phyloP scores from a whole-genome alignment of 2,329 filamentous ascomycete genomes.

The Torrubiella hemipterigena region DNA sequence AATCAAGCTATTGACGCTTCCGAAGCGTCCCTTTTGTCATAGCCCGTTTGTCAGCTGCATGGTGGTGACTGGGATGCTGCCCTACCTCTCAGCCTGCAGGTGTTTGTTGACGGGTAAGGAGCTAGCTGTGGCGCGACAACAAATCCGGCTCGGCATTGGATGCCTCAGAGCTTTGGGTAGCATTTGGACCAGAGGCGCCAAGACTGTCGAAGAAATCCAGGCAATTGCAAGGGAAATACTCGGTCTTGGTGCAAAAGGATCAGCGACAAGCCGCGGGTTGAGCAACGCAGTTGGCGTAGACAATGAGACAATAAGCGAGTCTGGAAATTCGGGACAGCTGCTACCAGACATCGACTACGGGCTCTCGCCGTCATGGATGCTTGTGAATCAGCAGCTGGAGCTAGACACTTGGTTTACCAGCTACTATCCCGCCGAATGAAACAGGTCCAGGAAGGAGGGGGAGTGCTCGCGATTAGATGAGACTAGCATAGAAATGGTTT shows the following conservation, averaged over 20 bases:
- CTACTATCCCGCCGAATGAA: no score
- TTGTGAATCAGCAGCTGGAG: no score
- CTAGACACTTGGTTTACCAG: no score
- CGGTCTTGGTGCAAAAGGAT: neutral
- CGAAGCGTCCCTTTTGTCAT: slow-evolving; percentile 19
- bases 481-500: no score
- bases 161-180: neutral
- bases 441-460: no score
- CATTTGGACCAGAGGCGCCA: neutral
- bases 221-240: neutral
- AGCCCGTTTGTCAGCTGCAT: slow-evolving; percentile 28
- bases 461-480: no score
- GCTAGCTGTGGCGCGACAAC: neutral
- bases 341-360: no score
- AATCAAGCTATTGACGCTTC: slow-evolving; percentile 23
- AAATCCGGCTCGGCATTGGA: neutral
- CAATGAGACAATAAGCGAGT: no score
- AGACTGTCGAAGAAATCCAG: neutral
- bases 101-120: neutral
- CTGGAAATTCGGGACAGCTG: no score
- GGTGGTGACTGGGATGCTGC: slow-evolving; percentile 12
- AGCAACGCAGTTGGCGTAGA: neutral
- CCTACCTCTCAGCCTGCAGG: neutral
- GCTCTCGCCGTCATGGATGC: no score
- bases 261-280: neutral